A percentile compares a stretch with the other conserved stretches of the same genome.
phyloP scores from a whole-genome alignment of 2,329 filamentous ascomycete species.

The Sporothrix brunneoviolacea region DNA sequence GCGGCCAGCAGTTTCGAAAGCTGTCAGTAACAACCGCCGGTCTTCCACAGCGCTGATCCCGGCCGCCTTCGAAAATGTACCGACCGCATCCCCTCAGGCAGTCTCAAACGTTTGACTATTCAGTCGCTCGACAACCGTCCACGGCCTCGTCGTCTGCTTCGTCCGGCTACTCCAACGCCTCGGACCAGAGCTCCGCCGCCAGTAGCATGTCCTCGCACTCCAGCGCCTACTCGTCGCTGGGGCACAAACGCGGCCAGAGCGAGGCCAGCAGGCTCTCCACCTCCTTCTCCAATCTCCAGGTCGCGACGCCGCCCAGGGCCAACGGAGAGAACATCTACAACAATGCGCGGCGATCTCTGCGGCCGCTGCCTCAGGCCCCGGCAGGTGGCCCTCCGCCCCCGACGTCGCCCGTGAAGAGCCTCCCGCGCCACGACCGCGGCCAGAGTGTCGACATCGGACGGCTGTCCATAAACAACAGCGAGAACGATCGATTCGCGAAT shows the following conservation, averaged over 20 bases:
- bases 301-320: conserved; percentile 30
- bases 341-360: conserved; percentile 67
- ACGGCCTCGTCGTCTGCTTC: conserved; percentile 66
- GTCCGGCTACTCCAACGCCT: conserved; percentile 56
- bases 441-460: conserved; percentile 58
- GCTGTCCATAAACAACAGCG: conserved; percentile 34
- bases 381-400: conserved; percentile 30
- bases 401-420: conserved; percentile 23
- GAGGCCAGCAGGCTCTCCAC: conserved; percentile 53
- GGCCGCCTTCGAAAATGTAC: conserved; percentile 43
- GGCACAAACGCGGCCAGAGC: conserved; percentile 70
- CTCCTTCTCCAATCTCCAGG: conserved; percentile 33
- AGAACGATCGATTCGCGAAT: conserved; percentile 15
- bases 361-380: conserved; percentile 64
- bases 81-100: conserved; percentile 53
- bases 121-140: conserved; percentile 56
- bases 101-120: conserved; percentile 44
- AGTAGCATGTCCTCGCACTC: conserved; percentile 71
- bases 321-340: conserved; percentile 57
- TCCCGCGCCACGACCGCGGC: conserved; percentile 37
- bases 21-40: conserved; percentile 23
- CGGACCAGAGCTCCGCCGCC: conserved; percentile 41
- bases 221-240: conserved; percentile 44
- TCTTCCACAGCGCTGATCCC: conserved; percentile 16
- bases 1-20: conserved; percentile 17